These are phyloP conservation scores for Phytophthora tubulina DNA, from an alignment of 352 stramenopile genomes.

Conservation along the genomic window DNA sequence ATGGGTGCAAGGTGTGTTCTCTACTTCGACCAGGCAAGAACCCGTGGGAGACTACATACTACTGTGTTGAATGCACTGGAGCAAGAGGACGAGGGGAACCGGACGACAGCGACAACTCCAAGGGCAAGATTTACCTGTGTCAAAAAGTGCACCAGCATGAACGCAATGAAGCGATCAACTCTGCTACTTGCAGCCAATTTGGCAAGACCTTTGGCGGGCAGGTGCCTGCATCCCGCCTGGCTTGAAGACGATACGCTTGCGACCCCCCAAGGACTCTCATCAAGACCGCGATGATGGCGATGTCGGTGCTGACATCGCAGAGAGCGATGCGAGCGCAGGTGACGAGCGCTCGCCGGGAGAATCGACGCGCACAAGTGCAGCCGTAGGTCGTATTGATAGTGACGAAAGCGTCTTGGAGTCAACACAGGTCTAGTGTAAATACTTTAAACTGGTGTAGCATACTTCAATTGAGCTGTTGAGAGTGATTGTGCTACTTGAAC, in stretches of 20 bases:
- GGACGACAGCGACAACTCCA: background rate
- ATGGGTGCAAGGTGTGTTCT: constrained; percentile 11
- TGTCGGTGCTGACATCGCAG: background rate
- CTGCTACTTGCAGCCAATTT: constrained; percentile 11
- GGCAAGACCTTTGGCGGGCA: background rate
- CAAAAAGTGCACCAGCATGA: constrained; percentile 6
- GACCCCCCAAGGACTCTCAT: too few species aligned
- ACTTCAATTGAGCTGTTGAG: too few species aligned
- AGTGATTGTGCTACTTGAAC: too few species aligned
- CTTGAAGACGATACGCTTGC: background rate
- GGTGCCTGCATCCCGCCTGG: background rate
- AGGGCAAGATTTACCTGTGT: background rate
- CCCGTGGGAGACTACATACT: background rate
- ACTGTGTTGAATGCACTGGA: constrained; percentile 4
- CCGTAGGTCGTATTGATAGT: too few species aligned
- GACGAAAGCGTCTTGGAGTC: too few species aligned
- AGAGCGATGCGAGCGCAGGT: too few species aligned
- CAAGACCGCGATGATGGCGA: too few species aligned
- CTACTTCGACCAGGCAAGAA: background rate
- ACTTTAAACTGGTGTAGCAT: too few species aligned
- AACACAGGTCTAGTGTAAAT: background rate
- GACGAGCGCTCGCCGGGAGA: too few species aligned
- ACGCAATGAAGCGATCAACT: background rate
- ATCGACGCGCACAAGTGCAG: too few species aligned
- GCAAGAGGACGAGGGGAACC: background rate